Percentiles rank a stretch among this genome's conserved stretches.
Evolutionary conservation across 2,329 filamentous ascomycete species (phyloP).

Genomic region (Verticillium longisporum): DNA sequence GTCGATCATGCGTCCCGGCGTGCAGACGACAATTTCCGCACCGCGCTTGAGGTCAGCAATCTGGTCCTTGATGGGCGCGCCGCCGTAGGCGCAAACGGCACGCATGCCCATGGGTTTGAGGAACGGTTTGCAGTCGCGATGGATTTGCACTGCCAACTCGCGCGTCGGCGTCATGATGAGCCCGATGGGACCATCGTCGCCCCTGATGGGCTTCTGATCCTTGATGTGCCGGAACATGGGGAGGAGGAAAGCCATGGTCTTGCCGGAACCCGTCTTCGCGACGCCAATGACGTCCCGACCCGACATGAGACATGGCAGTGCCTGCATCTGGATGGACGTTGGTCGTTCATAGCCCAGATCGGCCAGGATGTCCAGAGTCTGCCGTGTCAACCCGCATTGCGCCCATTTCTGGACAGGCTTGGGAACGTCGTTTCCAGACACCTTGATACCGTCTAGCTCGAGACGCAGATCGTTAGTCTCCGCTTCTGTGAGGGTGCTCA

Average conservation of each 20-base stretch:
- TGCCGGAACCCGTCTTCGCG: slow-evolving; percentile 95
- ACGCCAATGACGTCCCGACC: slow-evolving; percentile 93
- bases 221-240: slow-evolving; percentile 98
- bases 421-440: slow-evolving; percentile 79
- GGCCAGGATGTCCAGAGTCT: slow-evolving; percentile 79
- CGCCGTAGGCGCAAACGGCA: slow-evolving; percentile 88
- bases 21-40: slow-evolving; percentile 91
- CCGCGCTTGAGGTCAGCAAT: slow-evolving; percentile 95
- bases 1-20: slow-evolving; percentile 92
- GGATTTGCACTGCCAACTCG: slow-evolving; percentile 89
- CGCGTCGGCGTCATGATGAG: slow-evolving; percentile 91
- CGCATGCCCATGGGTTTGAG: slow-evolving; percentile 78
- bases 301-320: slow-evolving; percentile 91
- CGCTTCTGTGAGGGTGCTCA: slow-evolving; percentile 75
- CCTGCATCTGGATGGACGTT: slow-evolving; percentile 92
- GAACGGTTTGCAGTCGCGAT: slow-evolving; percentile 91
- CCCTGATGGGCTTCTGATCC: slow-evolving; percentile 76
- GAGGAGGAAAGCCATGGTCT: slow-evolving; percentile 90
- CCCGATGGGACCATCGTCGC: slow-evolving; percentile 79
- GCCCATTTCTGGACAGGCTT: slow-evolving; percentile 96
- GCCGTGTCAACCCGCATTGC: slow-evolving; percentile 82
- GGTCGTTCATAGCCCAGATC: slow-evolving; percentile 79
- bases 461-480: slow-evolving; percentile 76
- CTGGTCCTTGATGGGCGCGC: slow-evolving; percentile 93
- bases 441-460: slow-evolving; percentile 92